Evolutionary conservation across 768 basidiomycete species (phyloP).

Genomic region (Botryobasidium botryosum): DNA sequence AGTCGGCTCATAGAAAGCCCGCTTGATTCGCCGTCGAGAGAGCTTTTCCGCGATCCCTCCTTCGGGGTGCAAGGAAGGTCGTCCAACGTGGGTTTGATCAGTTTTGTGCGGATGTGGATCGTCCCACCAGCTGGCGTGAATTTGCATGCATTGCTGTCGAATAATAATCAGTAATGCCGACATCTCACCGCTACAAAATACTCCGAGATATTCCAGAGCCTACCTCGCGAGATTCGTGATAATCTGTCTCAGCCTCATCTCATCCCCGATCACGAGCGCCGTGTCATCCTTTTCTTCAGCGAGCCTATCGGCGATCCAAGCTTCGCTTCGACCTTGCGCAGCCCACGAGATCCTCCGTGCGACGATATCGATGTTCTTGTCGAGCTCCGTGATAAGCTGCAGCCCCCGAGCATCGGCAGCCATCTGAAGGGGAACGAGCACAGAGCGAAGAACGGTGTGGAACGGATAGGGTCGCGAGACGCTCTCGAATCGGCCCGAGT

Average conservation of each 20-base stretch:
- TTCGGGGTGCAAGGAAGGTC: no score
- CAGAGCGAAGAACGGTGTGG: conserved; percentile 25
- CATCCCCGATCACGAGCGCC: conserved; percentile 19
- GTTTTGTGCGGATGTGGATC: conserved; percentile 10
- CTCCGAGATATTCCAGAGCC: background rate
- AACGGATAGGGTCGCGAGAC: conserved; percentile 29
- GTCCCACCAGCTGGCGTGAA: background rate
- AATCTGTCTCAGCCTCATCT: conserved; percentile 20
- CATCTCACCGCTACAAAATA: background rate
- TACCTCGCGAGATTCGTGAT: conserved; percentile 13
- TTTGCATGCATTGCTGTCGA: conserved; percentile 15
- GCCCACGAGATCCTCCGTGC: background rate
- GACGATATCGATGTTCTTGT: conserved; percentile 18
- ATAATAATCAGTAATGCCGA: background rate
- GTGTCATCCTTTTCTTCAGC: conserved; percentile 4
- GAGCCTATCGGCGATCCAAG: conserved; percentile 1
- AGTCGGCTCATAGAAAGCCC: background rate
- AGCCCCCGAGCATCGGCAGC: conserved; percentile 16
- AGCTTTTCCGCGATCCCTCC: conserved; percentile 13
- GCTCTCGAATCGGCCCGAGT: conserved; percentile 26
- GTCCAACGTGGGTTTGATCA: no score
- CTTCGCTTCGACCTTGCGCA: conserved; percentile 10
- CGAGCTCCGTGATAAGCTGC: conserved; percentile 17
- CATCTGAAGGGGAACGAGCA: conserved; percentile 22
- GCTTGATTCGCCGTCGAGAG: background rate